These are phyloP conservation scores for Anthoceros angustus DNA, from an alignment of 225 moss, liverwort and hornwort genomes.

Conservation along the genomic window DNA sequence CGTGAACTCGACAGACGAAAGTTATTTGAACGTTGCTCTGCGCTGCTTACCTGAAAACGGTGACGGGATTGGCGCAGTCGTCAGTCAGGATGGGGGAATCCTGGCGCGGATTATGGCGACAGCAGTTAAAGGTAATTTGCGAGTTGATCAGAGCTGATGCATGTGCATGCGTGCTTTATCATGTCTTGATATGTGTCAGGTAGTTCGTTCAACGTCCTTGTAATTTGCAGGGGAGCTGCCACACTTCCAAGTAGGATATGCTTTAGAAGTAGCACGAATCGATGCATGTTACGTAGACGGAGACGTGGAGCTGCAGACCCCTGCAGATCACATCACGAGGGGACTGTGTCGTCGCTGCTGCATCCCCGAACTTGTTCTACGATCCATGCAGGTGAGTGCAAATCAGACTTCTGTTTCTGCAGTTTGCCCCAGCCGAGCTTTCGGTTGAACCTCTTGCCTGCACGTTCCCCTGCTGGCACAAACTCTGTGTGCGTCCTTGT, in stretches of 20 bases:
- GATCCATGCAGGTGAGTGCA: constrained; percentile 56
- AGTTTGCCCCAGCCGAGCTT: background rate
- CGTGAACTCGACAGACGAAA: constrained; percentile 45
- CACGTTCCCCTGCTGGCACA: background rate
- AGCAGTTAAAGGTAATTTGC: constrained; percentile 49
- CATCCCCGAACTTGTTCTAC: constrained; percentile 73
- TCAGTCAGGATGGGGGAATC: constrained; percentile 71
- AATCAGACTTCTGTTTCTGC: background rate
- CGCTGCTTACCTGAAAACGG: constrained; percentile 70
- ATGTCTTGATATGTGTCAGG: too few species aligned
- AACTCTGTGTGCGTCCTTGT: background rate
- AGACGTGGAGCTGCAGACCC: constrained; percentile 31
- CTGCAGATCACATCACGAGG: constrained; percentile 57
- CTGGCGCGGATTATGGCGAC: constrained; percentile 68
- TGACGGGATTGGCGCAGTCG: constrained; percentile 51
- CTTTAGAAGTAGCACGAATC: constrained; percentile 62
- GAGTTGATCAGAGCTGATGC: background rate
- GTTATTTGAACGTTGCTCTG: constrained; percentile 57
- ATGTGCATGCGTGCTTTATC: too few species aligned
- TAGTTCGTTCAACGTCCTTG: background rate
- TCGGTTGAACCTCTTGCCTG: background rate
- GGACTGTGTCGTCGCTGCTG: constrained; percentile 87
- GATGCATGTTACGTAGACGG: constrained; percentile 65
- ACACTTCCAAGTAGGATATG: constrained; percentile 70
- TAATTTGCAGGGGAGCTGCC: constrained; percentile 50